Conservation (phyloP, 2,329 filamentous ascomycete genomes). For the Periconia sp. region DNA sequence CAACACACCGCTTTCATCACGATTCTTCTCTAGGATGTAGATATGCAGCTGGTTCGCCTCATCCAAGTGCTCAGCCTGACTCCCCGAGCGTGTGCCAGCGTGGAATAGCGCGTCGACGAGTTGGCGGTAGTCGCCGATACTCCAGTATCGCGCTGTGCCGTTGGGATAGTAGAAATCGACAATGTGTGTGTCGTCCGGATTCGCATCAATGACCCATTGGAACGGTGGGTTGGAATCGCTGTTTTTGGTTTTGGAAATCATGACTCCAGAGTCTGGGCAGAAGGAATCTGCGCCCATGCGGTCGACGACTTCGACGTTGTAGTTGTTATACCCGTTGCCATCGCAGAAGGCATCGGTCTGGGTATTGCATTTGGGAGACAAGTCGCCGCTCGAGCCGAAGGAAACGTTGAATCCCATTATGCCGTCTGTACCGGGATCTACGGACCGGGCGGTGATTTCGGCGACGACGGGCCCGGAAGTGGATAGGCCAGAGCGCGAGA, state of each 20-base stretch:
- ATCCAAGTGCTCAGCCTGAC: slow-evolving; percentile 58
- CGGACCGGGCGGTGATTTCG: slow-evolving; percentile 55
- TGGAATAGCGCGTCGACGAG: slow-evolving; percentile 62
- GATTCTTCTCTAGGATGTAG: slow-evolving; percentile 54
- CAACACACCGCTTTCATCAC: slow-evolving; percentile 52
- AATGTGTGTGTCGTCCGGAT: slow-evolving; percentile 59
- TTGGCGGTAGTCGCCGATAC: slow-evolving; percentile 61
- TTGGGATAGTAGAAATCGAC: slow-evolving; percentile 59
- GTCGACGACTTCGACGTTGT: slow-evolving; percentile 61
- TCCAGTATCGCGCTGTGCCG: slow-evolving; percentile 55
- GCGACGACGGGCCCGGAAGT: slow-evolving; percentile 54
- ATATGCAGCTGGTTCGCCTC: slow-evolving; percentile 57
- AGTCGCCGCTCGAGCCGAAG: slow-evolving; percentile 50
- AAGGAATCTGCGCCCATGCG: slow-evolving; percentile 62
- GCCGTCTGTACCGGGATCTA: slow-evolving; percentile 47
- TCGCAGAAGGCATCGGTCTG: slow-evolving; percentile 57
- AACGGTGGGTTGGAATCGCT: slow-evolving; percentile 51
- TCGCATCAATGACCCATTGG: slow-evolving; percentile 63
- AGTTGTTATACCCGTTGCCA: slow-evolving; percentile 58
- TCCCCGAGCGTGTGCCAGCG: slow-evolving; percentile 59
- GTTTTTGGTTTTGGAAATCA: slow-evolving; percentile 62
- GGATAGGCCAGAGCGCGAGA: slow-evolving; percentile 53
- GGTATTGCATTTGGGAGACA: slow-evolving; percentile 53
- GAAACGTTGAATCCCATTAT: slow-evolving; percentile 57
- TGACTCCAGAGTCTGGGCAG: slow-evolving; percentile 58